Conservation (phyloP, 345 rosid species). For the Trapa bicornis region DNA sequence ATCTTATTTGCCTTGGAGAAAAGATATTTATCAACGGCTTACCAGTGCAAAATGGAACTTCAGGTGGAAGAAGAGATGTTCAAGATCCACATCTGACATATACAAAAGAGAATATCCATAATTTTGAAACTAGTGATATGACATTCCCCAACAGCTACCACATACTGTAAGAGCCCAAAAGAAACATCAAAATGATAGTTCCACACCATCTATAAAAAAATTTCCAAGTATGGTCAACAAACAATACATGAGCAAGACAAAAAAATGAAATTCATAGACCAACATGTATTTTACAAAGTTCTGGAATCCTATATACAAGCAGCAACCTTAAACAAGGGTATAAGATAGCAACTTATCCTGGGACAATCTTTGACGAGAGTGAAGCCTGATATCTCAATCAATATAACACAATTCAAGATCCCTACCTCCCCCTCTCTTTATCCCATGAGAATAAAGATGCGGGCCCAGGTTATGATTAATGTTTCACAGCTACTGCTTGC, state of each 20-base stretch:
- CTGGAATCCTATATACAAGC: background rate
- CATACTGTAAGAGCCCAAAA: background rate
- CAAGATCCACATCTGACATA: no score
- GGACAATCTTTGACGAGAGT: background rate
- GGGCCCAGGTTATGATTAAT: constrained; percentile 11
- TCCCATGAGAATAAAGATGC: no score
- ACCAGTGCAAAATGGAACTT: no score
- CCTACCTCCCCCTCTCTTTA: no score
- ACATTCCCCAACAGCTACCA: background rate
- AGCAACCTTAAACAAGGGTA: background rate
- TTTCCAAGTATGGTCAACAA: background rate
- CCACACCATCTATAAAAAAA: background rate
- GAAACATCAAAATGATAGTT: background rate
- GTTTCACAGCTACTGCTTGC: constrained; percentile 29
- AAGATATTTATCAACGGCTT: no score
- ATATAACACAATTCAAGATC: background rate
- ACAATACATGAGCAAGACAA: background rate
- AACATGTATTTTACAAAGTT: constrained; percentile 1
- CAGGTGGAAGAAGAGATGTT: no score
- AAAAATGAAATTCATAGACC: background rate
- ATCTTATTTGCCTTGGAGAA: no score
- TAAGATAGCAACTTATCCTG: background rate
- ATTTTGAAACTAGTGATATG: no score
- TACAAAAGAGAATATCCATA: no score
- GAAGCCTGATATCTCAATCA: background rate